Percentiles rank a stretch among this genome's conserved stretches.
Evolutionary conservation across 148 eudicot genomes (phyloP).

Genomic region (Rhododendron williamsianum): DNA sequence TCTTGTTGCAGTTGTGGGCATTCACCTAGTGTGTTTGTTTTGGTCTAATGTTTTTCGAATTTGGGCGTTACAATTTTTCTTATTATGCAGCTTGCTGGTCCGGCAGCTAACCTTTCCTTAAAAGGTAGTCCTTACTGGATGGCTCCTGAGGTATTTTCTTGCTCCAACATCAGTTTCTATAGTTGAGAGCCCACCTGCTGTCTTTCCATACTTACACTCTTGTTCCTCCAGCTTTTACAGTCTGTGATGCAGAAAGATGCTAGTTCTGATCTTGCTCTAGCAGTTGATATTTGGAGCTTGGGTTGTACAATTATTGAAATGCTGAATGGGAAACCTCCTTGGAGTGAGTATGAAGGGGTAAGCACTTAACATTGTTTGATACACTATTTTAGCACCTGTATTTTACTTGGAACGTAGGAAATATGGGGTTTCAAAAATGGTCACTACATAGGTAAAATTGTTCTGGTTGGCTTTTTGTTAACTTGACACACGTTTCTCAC

Average conservation of each 20-base stretch:
- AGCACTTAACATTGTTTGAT: conserved; percentile 12
- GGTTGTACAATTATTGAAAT: conserved; percentile 95
- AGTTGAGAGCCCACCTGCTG: background rate
- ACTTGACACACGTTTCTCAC: background rate
- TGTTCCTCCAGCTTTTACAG: conserved; percentile 68
- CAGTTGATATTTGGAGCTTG: conserved; percentile 97
- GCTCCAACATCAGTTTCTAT: background rate
- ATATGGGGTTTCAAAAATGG: background rate
- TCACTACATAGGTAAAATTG: background rate
- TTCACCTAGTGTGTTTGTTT: background rate
- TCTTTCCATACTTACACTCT: conserved; percentile 16
- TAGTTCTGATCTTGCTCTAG: conserved; percentile 67
- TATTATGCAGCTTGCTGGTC: conserved; percentile 64
- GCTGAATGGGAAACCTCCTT: conserved; percentile 90
- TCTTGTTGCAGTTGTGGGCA: background rate
- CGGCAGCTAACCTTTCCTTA: conserved; percentile 63
- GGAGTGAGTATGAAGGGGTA: conserved; percentile 92
- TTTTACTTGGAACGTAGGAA: background rate
- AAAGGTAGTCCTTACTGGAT: conserved; percentile 98
- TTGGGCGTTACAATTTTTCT: background rate
- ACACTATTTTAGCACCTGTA: background rate
- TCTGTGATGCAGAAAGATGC: conserved; percentile 57
- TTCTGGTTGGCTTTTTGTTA: background rate
- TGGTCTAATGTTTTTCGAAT: background rate
- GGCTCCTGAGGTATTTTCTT: conserved; percentile 85